These are phyloP conservation scores for Wickerhamiella bombiphila DNA, from an alignment of 805 yeast genomes.

Conservation along the genomic window DNA sequence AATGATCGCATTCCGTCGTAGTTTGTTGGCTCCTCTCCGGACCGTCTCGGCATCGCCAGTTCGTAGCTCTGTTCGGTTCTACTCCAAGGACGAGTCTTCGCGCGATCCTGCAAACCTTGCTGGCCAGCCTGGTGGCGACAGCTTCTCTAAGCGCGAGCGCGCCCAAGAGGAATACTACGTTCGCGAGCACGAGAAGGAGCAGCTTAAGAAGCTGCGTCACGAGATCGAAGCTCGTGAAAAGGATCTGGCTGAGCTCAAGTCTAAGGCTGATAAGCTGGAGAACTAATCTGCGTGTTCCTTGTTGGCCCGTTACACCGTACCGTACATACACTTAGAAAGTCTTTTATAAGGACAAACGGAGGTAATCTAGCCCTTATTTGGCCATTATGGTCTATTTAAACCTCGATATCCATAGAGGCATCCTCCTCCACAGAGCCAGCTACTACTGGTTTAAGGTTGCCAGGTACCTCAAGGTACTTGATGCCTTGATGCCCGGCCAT, in stretches of 20 bases:
- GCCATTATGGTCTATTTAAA: background rate
- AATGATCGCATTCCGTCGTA: constrained; percentile 15
- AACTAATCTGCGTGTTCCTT: no score
- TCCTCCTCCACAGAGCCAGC: background rate
- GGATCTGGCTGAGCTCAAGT: constrained; percentile 19
- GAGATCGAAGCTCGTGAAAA: constrained; percentile 21
- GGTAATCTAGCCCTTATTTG: no score
- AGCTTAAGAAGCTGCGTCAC: constrained; percentile 44
- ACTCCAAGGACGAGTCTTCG: constrained; percentile 8
- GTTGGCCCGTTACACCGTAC: no score
- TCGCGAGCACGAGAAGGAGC: constrained; percentile 75
- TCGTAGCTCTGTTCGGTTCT: constrained; percentile 10
- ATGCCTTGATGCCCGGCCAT: constrained; percentile 20
- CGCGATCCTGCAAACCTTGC: constrained; percentile 5
- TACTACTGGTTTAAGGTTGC: background rate
- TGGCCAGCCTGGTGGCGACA: constrained; percentile 38
- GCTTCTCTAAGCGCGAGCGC: constrained; percentile 77
- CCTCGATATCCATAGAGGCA: constrained; percentile 8
- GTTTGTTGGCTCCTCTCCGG: constrained; percentile 1
- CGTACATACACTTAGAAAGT: no score
- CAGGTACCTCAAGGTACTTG: constrained; percentile 21
- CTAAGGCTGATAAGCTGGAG: constrained; percentile 16
- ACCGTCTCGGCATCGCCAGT: constrained; percentile 4
- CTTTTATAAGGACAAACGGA: no score
- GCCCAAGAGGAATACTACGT: constrained; percentile 83